A percentile compares a stretch with the other conserved stretches of the same genome.
Evolutionary conservation across 208 protist genomes (phyloP).

Genomic region (Trypanosoma caninum): DNA sequence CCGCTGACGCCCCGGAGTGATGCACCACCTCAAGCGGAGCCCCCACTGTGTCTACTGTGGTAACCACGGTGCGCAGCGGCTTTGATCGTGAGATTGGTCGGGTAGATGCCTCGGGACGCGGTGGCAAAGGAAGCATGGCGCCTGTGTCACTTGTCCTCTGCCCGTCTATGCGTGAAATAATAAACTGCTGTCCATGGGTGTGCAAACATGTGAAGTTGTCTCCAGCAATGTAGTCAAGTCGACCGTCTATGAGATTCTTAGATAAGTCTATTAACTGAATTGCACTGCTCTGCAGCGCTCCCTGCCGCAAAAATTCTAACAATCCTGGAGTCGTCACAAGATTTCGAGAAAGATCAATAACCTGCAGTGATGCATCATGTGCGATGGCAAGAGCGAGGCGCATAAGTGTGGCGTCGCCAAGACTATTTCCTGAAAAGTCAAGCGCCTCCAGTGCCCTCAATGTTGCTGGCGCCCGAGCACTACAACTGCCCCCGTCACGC

Average conservation of each 20-base stretch:
- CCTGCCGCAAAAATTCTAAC: conserved; percentile 25
- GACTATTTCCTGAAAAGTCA: conserved; percentile 52
- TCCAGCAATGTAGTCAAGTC: conserved; percentile 8
- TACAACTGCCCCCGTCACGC: conserved; percentile 15
- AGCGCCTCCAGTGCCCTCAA: conserved; percentile 35
- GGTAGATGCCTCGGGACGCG: not conserved
- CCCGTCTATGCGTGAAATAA: conserved; percentile 18
- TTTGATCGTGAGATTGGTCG: not conserved
- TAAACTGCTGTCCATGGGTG: conserved; percentile 23
- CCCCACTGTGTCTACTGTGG: not conserved
- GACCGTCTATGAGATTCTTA: conserved; percentile 30
- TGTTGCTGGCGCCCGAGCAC: not conserved
- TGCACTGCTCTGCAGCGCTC: conserved; percentile 40
- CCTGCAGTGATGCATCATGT: conserved; percentile 40
- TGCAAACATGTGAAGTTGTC: conserved; percentile 13
- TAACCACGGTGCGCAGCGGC: not conserved
- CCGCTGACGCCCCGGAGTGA: not conserved
- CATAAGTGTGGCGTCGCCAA: conserved; percentile 47
- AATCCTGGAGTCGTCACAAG: conserved; percentile 31
- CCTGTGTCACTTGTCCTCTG: not conserved
- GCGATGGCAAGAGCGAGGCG: conserved; percentile 36
- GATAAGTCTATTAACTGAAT: conserved; percentile 59
- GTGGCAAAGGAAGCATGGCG: not conserved
- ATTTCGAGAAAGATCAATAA: conserved; percentile 53
- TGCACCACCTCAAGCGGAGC: not conserved